phyloP scores from a whole-genome alignment of 148 eudicot genomes.

The Rhododendron vialii region DNA sequence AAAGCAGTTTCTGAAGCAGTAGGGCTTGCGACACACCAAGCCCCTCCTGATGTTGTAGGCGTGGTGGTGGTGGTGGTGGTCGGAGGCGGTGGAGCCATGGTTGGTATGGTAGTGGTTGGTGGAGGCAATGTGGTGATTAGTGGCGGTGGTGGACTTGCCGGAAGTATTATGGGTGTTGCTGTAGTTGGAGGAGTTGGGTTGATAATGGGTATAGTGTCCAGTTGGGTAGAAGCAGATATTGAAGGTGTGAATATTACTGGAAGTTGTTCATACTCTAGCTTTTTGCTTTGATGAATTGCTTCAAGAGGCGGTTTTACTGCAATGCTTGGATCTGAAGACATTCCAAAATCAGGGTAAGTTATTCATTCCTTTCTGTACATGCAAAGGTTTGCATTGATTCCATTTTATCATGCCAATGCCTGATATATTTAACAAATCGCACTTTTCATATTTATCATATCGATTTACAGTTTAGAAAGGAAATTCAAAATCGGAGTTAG shows the following conservation, averaged over 20 bases:
- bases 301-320: constrained; percentile 26
- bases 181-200: constrained; percentile 38
- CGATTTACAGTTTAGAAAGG: neutral
- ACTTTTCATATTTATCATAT: neutral
- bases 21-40: constrained; percentile 89
- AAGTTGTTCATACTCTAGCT: constrained; percentile 23
- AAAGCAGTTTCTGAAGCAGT: constrained; percentile 69
- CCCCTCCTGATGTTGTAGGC: constrained; percentile 49
- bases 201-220: constrained; percentile 43
- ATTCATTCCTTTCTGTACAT: neutral
- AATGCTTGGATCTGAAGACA: constrained; percentile 51
- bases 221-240: constrained; percentile 17
- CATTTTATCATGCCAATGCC: neutral
- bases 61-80: constrained; percentile 23
- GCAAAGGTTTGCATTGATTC: neutral
- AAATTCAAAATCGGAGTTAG: neutral
- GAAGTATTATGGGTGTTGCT: constrained; percentile 23
- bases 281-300: constrained; percentile 31
- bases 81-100: constrained; percentile 15
- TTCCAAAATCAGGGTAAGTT: neutral
- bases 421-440: neutral
- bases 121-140: constrained; percentile 38
- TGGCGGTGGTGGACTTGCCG: constrained; percentile 32
- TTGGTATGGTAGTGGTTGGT: constrained; percentile 28
- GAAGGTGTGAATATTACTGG: constrained; percentile 22